Evolutionary conservation across 345 rosid genomes (phyloP).

Genomic region (Rhodamnia rubescens): DNA sequence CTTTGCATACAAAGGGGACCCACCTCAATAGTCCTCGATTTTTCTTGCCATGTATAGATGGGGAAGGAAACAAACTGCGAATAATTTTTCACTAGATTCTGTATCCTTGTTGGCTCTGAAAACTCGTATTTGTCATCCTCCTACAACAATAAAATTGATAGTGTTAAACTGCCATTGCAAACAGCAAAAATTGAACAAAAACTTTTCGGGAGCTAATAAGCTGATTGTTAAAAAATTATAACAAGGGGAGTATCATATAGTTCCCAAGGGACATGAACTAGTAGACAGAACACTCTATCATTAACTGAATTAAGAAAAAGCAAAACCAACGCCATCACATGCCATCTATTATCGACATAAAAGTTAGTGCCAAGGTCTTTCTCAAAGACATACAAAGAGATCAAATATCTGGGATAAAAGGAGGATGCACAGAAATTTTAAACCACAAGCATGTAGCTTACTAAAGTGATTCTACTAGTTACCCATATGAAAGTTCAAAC

Average conservation of each 20-base stretch:
- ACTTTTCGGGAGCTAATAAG: background rate
- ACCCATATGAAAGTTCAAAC: background rate
- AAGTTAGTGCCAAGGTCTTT: background rate
- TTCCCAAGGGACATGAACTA: background rate
- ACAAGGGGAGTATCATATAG: background rate
- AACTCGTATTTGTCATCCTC: conserved; percentile 91
- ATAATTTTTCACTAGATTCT: conserved; percentile 85
- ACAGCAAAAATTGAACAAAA: background rate
- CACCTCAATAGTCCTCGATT: conserved; percentile 91
- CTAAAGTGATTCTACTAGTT: background rate
- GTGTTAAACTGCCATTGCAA: background rate
- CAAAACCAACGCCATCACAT: background rate
- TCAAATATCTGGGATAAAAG: background rate
- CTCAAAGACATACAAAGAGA: background rate
- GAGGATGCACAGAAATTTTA: background rate
- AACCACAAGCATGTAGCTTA: background rate
- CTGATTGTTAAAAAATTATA: background rate
- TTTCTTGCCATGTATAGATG: conserved; percentile 89
- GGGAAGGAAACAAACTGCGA: conserved; percentile 98
- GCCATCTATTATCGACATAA: background rate
- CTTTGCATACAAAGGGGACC: background rate
- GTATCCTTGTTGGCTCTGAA: conserved; percentile 63
- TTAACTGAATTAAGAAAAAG: background rate
- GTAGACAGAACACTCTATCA: background rate
- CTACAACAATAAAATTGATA: conserved; percentile 11